Evolutionary conservation across 2,329 filamentous ascomycete genomes (phyloP), one percentile per base, ranked within the genome.

Genomic region (Ascochyta pisi): DNA sequence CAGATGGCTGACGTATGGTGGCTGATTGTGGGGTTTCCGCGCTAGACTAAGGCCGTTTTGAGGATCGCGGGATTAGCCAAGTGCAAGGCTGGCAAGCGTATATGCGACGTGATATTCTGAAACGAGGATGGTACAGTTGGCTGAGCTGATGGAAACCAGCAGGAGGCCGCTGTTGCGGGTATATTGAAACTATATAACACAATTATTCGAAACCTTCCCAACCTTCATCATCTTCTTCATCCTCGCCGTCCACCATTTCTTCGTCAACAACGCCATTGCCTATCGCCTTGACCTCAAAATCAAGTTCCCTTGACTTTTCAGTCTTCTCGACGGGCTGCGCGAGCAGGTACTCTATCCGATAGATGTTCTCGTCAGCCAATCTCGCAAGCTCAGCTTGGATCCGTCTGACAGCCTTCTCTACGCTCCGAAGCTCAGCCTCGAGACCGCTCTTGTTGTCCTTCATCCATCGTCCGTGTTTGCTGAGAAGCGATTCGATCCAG

Each of bases 351-450:
- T 96, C 91, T 50, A 97, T 87, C 75, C 90, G 89, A 78, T 96
- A 96, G 47, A 89, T 83, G 69, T 97, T 98, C 73, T 93, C 90
- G 65, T 97, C 92, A 0, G 91, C 91, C 61, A 97, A 77, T 63
- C 87, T 85, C 73, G 91, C 86, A 59, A 98, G 84, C 70, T 96
- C 93, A 55, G 90, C 87, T 63, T 90, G 86, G 78, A 97, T 92
- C 69, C 87, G 87, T 37, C 86, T 83, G 15, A 98, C 85, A 5
- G 91, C 92, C 58, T 92, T 86, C 58, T 92, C 88, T 7, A 97
- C 88, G 29, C 92, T 85, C 33, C 95, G 84, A 61, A 98, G 79
- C 76, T 98, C 95, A 2, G 94, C 85, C 34, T 94, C 92, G 31
- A 95, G 87, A 65, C 89, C 88, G 48, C 85, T 89, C 22, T 89